These are phyloP conservation scores for Rhodomyrtus psidioides DNA, from an alignment of 441 rosid species.

Conservation along the genomic window DNA sequence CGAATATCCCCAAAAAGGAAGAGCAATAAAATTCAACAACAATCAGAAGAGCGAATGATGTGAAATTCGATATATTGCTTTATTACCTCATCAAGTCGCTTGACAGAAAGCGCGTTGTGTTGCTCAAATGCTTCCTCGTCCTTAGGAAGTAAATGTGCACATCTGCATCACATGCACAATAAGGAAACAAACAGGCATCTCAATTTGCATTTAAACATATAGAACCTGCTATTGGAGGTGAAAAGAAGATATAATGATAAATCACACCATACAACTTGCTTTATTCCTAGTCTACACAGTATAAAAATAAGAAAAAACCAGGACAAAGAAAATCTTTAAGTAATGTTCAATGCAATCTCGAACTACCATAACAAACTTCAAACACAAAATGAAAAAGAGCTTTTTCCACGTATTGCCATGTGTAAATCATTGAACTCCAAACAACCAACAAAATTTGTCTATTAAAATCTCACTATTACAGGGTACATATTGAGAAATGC, in stretches of 20 bases:
- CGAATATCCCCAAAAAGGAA: not conserved
- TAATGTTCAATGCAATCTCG: not conserved
- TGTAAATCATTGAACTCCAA: not conserved
- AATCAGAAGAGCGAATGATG: not conserved
- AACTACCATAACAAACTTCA: not conserved
- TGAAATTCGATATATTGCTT: not conserved
- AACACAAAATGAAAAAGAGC: not conserved
- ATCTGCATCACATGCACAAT: conserved; percentile 36
- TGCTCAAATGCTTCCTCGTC: conserved; percentile 91
- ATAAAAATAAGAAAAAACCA: not conserved
- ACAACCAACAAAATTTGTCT: not conserved
- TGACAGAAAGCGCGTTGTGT: conserved; percentile 57
- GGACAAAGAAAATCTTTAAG: not conserved
- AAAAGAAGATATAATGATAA: not conserved
- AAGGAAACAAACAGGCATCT: not conserved
- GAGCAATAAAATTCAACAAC: not conserved
- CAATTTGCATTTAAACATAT: not conserved
- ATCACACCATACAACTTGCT: not conserved
- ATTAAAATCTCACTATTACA: not conserved
- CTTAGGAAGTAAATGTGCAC: conserved; percentile 90
- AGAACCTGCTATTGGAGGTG: not conserved
- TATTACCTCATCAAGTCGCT: conserved; percentile 90
- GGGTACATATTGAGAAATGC: not conserved
- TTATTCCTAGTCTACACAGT: not conserved
- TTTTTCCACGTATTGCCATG: not conserved